Evolutionary conservation across 1,139 yeast species (phyloP).

Genomic region (Yamadazyma songkhlaensis): DNA sequence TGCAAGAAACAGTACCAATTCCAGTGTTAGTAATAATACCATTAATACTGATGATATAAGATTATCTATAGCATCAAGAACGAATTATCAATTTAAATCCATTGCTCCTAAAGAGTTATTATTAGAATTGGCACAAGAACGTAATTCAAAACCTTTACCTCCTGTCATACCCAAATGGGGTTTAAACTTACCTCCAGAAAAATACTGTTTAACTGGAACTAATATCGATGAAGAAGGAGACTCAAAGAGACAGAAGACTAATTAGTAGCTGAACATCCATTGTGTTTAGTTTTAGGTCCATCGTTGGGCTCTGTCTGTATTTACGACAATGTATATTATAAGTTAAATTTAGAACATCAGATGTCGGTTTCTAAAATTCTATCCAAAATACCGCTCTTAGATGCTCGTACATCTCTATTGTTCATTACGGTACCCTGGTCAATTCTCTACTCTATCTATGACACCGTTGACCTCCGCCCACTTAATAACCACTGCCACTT

Average conservation of each 20-base stretch:
- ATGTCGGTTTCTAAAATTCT: no score
- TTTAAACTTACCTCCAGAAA: slow-evolving; percentile 92
- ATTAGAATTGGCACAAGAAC: slow-evolving; percentile 86
- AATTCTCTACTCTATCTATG: no score
- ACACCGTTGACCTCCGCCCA: no score
- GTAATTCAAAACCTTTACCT: slow-evolving; percentile 87
- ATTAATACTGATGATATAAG: slow-evolving; percentile 87
- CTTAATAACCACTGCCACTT: no score
- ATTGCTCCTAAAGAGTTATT: slow-evolving; percentile 91
- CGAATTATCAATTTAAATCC: slow-evolving; percentile 93
- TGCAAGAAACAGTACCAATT: slow-evolving; percentile 42
- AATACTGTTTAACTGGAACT: slow-evolving; percentile 84
- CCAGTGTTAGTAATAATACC: slow-evolving; percentile 41
- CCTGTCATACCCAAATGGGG: slow-evolving; percentile 94
- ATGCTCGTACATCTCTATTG: no score
- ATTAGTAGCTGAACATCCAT: no score
- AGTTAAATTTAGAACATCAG: no score
- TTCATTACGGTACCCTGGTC: no score
- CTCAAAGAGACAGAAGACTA: slow-evolving; percentile 12
- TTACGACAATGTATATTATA: background rate
- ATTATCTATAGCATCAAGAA: slow-evolving; percentile 88
- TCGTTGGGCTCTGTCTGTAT: no score
- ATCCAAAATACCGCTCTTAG: no score
- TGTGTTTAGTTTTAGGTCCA: no score
- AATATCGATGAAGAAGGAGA: slow-evolving; percentile 57